A percentile compares a stretch with the other conserved stretches of the same genome.
These are phyloP conservation scores for Apiotrichum veenhuisii DNA, from an alignment of 1,284 basidiomycete species.

Conservation along the genomic window DNA sequence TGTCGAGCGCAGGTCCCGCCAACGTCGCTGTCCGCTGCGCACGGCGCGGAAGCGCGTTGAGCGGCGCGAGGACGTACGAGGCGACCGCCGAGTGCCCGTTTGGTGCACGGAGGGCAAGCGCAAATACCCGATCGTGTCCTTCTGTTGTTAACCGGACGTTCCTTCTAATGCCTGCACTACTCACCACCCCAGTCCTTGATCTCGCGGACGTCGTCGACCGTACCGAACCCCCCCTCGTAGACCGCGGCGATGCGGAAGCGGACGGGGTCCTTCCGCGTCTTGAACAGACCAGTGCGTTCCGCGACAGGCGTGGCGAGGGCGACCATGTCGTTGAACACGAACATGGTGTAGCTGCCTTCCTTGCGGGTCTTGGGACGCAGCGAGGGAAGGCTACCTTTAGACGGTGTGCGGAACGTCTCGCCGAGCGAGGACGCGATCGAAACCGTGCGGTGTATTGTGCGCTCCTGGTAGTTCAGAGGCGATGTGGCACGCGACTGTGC, in stretches of 20 bases:
- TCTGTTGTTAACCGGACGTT: background rate
- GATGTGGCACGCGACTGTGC: slow-evolving; percentile 3
- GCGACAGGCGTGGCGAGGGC: slow-evolving; percentile 53
- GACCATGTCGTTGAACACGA: slow-evolving; percentile 68
- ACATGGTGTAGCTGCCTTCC: slow-evolving; percentile 52
- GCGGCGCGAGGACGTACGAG: slow-evolving; percentile 8
- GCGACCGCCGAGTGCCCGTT: background rate
- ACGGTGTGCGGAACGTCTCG: slow-evolving; percentile 14
- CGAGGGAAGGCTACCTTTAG: slow-evolving; percentile 1
- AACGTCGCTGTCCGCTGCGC: slow-evolving; percentile 10
- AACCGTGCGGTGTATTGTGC: slow-evolving; percentile 4
- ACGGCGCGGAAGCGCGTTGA: slow-evolving; percentile 9
- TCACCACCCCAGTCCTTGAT: slow-evolving; percentile 33
- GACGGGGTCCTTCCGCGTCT: slow-evolving; percentile 23
- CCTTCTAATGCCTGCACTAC: slow-evolving; percentile 1
- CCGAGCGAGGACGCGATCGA: slow-evolving; percentile 20
- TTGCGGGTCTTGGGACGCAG: slow-evolving; percentile 6
- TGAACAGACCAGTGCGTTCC: slow-evolving; percentile 27
- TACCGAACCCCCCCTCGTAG: slow-evolving; percentile 37
- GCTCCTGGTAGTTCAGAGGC: background rate
- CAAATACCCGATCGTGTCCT: slow-evolving; percentile 1
- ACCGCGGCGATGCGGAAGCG: slow-evolving; percentile 27
- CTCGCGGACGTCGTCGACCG: slow-evolving; percentile 39
- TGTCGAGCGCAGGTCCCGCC: slow-evolving; percentile 5
- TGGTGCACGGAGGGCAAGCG: slow-evolving; percentile 6